A percentile compares a stretch with the other conserved stretches of the same genome.
phyloP scores from a whole-genome alignment of 306 rosid genomes.

The Glycine soja region DNA sequence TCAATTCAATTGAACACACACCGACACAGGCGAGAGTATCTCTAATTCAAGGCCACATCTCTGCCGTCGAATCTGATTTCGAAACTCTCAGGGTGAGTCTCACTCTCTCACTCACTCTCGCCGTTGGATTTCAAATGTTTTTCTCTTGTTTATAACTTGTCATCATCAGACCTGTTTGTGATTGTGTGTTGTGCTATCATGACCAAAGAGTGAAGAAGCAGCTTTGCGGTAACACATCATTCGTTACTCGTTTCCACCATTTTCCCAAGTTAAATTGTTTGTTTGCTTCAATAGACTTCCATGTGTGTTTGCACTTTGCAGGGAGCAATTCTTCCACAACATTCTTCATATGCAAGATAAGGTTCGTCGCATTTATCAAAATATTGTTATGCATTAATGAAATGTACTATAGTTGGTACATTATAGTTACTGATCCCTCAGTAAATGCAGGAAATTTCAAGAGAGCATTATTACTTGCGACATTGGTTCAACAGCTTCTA shows the following conservation, averaged over 20 bases:
- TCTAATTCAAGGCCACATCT: slow-evolving; percentile 61
- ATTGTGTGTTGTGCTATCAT: slow-evolving; percentile 27
- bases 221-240: slow-evolving; percentile 55
- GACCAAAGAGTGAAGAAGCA: slow-evolving; percentile 60
- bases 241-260: slow-evolving; percentile 11
- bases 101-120: neutral
- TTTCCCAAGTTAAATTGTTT: neutral
- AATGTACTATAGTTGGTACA: neutral
- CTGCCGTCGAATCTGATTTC: slow-evolving; percentile 63
- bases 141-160: slow-evolving; percentile 19
- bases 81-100: slow-evolving; percentile 70
- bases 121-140: slow-evolving; percentile 6
- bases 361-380: slow-evolving; percentile 48
- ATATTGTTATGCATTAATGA: neutral
- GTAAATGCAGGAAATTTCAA: slow-evolving; percentile 69
- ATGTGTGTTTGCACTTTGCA: slow-evolving; percentile 56
- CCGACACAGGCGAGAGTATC: slow-evolving; percentile 72
- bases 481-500: slow-evolving; percentile 46
- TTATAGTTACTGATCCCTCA: slow-evolving; percentile 10
- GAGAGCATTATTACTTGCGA: slow-evolving; percentile 45
- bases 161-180: slow-evolving; percentile 27
- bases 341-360: slow-evolving; percentile 71
- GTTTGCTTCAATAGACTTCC: neutral
- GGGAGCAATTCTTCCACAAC: slow-evolving; percentile 62
- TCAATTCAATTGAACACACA: neutral